Evolutionary conservation across 306 rosid species (phyloP).

Genomic region (Citrullus mucosospermus): DNA sequence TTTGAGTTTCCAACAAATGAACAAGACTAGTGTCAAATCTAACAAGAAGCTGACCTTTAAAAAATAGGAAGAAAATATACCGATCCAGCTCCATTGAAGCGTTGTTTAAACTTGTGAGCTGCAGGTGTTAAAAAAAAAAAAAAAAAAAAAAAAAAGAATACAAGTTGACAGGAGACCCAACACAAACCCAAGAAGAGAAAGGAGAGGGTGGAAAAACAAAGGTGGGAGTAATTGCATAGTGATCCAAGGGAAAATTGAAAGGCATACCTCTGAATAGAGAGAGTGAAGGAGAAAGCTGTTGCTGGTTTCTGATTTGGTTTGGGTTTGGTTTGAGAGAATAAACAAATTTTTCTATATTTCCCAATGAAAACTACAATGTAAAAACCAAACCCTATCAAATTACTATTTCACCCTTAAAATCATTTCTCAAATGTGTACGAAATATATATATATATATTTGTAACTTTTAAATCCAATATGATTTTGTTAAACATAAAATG

Average conservation of each 20-base stretch:
- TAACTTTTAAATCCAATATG: no score
- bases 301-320: slow-evolving; percentile 9
- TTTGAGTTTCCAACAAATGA: not conserved
- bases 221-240: not conserved
- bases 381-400: not conserved
- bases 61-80: not conserved
- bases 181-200: not conserved
- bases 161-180: not conserved
- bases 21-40: not conserved
- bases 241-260: not conserved
- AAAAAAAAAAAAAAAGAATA: not conserved
- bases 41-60: slow-evolving; percentile 5
- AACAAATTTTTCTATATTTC: not conserved
- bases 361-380: slow-evolving; percentile 12
- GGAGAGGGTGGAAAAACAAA: not conserved
- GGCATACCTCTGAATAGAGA: not conserved
- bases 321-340: not conserved
- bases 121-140: no score
- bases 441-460: no score
- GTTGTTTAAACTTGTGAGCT: not conserved
- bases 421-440: no score
- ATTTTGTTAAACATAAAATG: no score
- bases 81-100: slow-evolving; percentile 1
- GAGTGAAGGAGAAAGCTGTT: not conserved
- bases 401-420: not conserved